phyloP scores from a whole-genome alignment of 352 stramenopile species.

The Phytophthora fragariaefolia region DNA sequence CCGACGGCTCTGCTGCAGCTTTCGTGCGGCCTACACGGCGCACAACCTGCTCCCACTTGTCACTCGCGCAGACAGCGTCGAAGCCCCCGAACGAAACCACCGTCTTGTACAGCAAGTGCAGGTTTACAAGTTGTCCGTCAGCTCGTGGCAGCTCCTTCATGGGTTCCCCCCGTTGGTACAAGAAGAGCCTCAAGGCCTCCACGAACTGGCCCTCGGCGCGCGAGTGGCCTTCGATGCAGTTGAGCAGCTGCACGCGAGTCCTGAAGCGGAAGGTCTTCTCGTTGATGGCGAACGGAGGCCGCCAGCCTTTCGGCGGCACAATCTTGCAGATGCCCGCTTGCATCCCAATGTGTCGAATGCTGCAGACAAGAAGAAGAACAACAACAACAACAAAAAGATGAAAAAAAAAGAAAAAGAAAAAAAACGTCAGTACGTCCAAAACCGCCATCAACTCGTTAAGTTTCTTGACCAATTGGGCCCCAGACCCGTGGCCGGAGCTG shows the following conservation, averaged over 20 bases:
- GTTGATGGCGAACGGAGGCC: constrained; percentile 89
- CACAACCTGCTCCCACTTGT: constrained; percentile 64
- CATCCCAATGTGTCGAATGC: constrained; percentile 91
- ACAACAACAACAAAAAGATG: not conserved
- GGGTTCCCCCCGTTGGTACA: constrained; percentile 76
- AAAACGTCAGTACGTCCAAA: too few relatives aligned
- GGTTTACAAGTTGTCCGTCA: constrained; percentile 76
- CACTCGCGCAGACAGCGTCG: constrained; percentile 41
- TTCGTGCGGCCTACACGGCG: constrained; percentile 65
- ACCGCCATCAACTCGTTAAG: too few relatives aligned
- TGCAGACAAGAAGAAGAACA: constrained; percentile 30
- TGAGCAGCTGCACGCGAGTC: constrained; percentile 96
- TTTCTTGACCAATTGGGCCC: too few relatives aligned
- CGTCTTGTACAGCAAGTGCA: constrained; percentile 73
- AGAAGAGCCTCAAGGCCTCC: constrained; percentile 79
- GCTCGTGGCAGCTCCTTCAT: constrained; percentile 81
- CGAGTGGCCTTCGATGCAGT: constrained; percentile 89
- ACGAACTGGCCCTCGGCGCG: constrained; percentile 84
- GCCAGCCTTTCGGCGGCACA: constrained; percentile 95
- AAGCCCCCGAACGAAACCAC: constrained; percentile 65
- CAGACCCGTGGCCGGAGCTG: not conserved
- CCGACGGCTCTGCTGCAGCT: constrained; percentile 49
- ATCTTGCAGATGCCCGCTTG: constrained; percentile 99
- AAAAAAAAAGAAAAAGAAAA: too few relatives aligned
- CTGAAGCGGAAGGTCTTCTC: constrained; percentile 91